A percentile compares a stretch with the other conserved stretches of the same genome.
These are phyloP conservation scores for Verticillium longisporum DNA, from an alignment of 2,329 filamentous ascomycete species.

Conservation along the genomic window DNA sequence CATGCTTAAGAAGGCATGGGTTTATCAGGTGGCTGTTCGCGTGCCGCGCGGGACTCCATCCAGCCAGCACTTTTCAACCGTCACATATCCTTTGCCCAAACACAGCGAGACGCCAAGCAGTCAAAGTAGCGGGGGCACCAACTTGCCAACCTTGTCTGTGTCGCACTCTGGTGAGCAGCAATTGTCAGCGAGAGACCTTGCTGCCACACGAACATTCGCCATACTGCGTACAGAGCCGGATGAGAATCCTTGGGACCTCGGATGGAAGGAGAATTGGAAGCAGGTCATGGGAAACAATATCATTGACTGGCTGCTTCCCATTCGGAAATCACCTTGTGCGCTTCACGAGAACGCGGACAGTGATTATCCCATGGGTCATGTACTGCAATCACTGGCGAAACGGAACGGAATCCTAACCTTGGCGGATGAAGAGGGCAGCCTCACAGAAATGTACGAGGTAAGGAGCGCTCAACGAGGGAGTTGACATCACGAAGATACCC, in stretches of 20 bases:
- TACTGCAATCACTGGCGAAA: constrained; percentile 49
- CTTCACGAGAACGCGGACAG: constrained; percentile 59
- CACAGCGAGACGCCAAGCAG: constrained; percentile 3
- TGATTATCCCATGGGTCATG: constrained; percentile 60
- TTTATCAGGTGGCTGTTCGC: constrained; percentile 68
- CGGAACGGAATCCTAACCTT: constrained; percentile 26
- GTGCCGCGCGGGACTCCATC: constrained; percentile 45
- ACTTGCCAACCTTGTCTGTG: background rate
- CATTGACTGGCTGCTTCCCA: constrained; percentile 74
- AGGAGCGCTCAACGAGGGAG: background rate
- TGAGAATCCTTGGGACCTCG: constrained; percentile 83
- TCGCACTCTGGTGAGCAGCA: background rate
- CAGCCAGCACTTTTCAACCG: constrained; percentile 37
- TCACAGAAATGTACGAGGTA: constrained; percentile 22
- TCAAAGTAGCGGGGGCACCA: constrained; percentile 1
- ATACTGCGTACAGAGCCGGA: constrained; percentile 66
- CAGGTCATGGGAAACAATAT: constrained; percentile 69
- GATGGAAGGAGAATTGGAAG: constrained; percentile 62
- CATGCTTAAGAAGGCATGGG: constrained; percentile 54
- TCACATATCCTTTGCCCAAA: constrained; percentile 51
- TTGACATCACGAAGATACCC: background rate
- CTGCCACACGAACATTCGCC: constrained; percentile 64
- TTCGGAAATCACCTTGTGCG: constrained; percentile 67
- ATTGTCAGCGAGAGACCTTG: constrained; percentile 24
- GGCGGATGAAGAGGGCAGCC: constrained; percentile 13